Evolutionary conservation across 495 filamentous ascomycete genomes (phyloP), one percentile per base, ranked within the genome.

Genomic region (Neurospora sp.): DNA sequence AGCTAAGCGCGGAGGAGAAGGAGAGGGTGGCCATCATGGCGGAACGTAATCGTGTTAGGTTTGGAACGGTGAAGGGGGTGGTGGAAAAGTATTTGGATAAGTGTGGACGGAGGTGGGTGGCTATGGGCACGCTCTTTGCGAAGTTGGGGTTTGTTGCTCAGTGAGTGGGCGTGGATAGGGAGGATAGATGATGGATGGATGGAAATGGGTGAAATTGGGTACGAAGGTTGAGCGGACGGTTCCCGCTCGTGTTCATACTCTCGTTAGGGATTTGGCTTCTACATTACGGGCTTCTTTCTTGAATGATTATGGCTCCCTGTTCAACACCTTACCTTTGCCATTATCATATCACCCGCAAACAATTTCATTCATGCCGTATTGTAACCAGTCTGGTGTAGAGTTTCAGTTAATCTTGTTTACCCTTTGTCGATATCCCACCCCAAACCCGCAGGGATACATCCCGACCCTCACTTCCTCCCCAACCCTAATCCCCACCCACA

Each of bases 21-120:
- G 84, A 95, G 75, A 90, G 86, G 75, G 78, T 92, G 39, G 81
- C 85, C 15, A 90, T 90, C 40, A 85, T 98, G 76, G 93, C 89
- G 37, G 92, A 92, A 78, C 89, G 92, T 80, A 98, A 98, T 80
- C 84, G 91, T 39, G 84, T 84, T 40, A 82, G 93, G 77, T 98
- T 98, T 80, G 88, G 77, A 21, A 93, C 92, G 9, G 83, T 94
- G 69, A 90, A 87, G 83, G 87, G 86, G 2, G 90, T 92, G n/a
- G 94, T 96, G 13, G 93, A 93, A 73, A 90, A 82, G 79, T 96
- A 98, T 84, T 81, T 99, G 81, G 93, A 93, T 79, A 96, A 94
- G 86, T 97, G 94, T 85, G 96, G 96, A 40, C 86, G 94, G 80
- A 92, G 92, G 82, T 98, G 94, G 94, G 96, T 99, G 71, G 92